These are phyloP conservation scores for Kodamaea hsintzibuensis DNA, from an alignment of 805 yeast species.

Conservation along the genomic window DNA sequence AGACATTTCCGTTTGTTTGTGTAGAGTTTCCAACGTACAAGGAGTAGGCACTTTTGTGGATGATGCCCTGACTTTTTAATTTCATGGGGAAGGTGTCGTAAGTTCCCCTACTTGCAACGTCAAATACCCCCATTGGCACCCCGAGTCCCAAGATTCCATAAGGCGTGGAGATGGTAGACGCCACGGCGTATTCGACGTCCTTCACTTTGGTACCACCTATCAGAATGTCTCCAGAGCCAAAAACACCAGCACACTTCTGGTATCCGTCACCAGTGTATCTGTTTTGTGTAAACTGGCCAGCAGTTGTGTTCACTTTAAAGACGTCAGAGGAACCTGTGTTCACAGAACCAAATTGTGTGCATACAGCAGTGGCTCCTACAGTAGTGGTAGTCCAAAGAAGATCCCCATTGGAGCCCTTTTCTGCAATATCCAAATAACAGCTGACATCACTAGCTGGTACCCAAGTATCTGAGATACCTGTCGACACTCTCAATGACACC, in stretches of 20 bases:
- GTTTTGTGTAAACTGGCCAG: not conserved
- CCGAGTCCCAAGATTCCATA: conserved; percentile 12
- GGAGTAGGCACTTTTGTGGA: conserved; percentile 13
- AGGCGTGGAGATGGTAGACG: not conserved
- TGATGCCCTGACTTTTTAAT: conserved; percentile 13
- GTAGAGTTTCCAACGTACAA: conserved; percentile 22
- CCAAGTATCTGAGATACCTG: conserved; percentile 79
- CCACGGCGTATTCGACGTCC: conserved; percentile 1
- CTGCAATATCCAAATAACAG: conserved; percentile 14
- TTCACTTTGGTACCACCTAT: not conserved
- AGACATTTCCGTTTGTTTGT: conserved; percentile 31
- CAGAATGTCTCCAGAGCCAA: not conserved
- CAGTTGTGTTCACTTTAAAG: not conserved
- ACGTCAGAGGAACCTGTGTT: not conserved
- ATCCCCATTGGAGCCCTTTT: not conserved
- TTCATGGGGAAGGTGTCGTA: conserved; percentile 14
- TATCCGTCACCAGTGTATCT: not conserved
- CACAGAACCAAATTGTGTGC: not conserved
- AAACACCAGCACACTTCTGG: not conserved
- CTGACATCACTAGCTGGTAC: conserved; percentile 33
- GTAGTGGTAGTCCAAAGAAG: conserved; percentile 17
- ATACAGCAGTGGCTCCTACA: conserved; percentile 12
- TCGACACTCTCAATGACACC: conserved; percentile 46
- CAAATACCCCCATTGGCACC: not conserved
- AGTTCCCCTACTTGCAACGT: not conserved